Conservation (phyloP, 208 protist genomes). For the Acanthamoeba culbertsoni region DNA sequence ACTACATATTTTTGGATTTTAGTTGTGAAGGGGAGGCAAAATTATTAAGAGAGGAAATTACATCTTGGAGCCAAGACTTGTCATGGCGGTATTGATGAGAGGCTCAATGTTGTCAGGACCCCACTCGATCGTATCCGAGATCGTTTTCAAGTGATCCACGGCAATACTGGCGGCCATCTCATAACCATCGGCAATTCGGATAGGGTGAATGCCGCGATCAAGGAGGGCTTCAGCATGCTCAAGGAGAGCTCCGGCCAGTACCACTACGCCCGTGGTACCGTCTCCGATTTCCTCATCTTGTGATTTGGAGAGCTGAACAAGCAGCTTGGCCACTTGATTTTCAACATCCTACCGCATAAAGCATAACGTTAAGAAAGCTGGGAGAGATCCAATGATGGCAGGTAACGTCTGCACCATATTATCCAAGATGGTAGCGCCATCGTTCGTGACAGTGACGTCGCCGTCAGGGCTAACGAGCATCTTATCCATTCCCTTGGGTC, state of each 20-base stretch:
- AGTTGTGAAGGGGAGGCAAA: neutral
- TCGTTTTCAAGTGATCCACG: conserved; percentile 89
- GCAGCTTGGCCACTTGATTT: conserved; percentile 98
- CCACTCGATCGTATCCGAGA: conserved; percentile 84
- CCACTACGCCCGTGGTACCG: conserved; percentile 99
- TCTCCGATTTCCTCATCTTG: conserved; percentile 99
- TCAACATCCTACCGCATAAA: conserved; percentile 89
- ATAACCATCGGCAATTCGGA: conserved; percentile 71
- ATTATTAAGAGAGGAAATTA: conserved; percentile 5
- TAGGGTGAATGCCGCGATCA: conserved; percentile 84
- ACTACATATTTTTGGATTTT: conserved; percentile 18
- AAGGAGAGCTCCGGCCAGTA: conserved; percentile 98
- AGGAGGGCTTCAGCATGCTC: conserved; percentile 96
- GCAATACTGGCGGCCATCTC: conserved; percentile 97
- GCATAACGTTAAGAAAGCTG: neutral
- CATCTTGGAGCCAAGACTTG: conserved; percentile 99
- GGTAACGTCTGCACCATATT: conserved; percentile 87
- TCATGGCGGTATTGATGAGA: conserved; percentile 96
- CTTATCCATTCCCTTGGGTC: conserved; percentile 87
- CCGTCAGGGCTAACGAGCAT: conserved; percentile 96
- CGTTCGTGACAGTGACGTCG: conserved; percentile 99
- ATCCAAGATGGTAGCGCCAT: conserved; percentile 98
- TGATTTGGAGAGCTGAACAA: conserved; percentile 99
- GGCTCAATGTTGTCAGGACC: conserved; percentile 83
- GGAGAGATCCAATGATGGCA: neutral